These are phyloP conservation scores for Glycine latifolia DNA, from an alignment of 306 rosid genomes.

Conservation along the genomic window DNA sequence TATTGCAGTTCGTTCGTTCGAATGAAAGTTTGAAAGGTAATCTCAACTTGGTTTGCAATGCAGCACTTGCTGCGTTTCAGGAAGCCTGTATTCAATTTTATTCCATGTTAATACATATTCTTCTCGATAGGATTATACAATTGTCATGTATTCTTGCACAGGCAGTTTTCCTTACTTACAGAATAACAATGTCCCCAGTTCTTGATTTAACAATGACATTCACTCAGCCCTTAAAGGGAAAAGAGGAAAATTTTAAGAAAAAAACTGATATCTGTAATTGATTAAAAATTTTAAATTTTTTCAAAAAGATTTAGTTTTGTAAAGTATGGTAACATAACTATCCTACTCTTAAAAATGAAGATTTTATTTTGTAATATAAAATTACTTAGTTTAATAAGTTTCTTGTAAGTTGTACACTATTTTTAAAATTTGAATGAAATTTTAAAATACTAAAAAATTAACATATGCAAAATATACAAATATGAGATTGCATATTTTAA, in stretches of 20 bases:
- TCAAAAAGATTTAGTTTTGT: too few relatives aligned
- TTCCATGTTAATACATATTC: slow-evolving; percentile 58
- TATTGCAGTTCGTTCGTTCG: slow-evolving; percentile 46
- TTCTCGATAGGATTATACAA: slow-evolving; percentile 58
- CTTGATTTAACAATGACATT: not conserved
- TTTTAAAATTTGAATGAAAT: too few relatives aligned
- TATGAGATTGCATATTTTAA: too few relatives aligned
- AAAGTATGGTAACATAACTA: too few relatives aligned
- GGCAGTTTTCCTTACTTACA: not conserved
- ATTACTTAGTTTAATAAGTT: too few relatives aligned
- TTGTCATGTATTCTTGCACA: slow-evolving; percentile 38
- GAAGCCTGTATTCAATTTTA: slow-evolving; percentile 61
- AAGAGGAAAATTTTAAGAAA: not conserved
- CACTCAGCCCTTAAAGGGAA: not conserved
- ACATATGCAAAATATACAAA: too few relatives aligned
- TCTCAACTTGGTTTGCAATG: slow-evolving; percentile 33
- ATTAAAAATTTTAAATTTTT: too few relatives aligned
- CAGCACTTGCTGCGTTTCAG: slow-evolving; percentile 43
- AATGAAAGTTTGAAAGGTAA: slow-evolving; percentile 52
- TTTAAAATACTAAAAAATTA: too few relatives aligned
- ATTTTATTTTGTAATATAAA: too few relatives aligned
- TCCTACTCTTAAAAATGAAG: too few relatives aligned
- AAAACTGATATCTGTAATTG: not conserved
- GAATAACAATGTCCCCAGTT: not conserved
- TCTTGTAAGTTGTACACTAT: too few relatives aligned